phyloP scores from a whole-genome alignment of 768 basidiomycete species.

The Tricholoma sp. region DNA sequence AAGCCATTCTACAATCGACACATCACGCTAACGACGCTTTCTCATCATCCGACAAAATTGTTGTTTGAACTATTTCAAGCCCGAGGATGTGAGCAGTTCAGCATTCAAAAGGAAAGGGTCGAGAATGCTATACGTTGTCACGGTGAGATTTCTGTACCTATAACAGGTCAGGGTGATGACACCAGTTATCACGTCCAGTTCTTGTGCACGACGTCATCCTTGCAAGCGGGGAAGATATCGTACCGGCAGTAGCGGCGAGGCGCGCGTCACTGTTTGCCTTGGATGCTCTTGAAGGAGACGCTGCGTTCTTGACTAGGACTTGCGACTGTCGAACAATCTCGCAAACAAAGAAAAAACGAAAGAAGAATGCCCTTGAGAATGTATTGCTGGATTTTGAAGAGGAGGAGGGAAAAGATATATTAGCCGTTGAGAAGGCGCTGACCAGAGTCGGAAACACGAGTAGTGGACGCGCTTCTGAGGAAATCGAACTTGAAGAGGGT shows the following conservation, averaged over 20 bases:
- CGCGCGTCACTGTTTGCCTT: slow-evolving; percentile 60
- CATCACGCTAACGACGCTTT: slow-evolving; percentile 65
- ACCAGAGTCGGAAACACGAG: slow-evolving; percentile 3
- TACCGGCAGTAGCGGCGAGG: slow-evolving; percentile 51
- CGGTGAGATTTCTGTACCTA: slow-evolving; percentile 32
- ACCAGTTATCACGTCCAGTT: slow-evolving; percentile 34
- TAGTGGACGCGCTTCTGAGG: neutral
- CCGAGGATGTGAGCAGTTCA: slow-evolving; percentile 64
- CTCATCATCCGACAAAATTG: slow-evolving; percentile 72
- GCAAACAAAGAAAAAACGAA: slow-evolving; percentile 31
- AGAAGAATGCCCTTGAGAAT: slow-evolving; percentile 21
- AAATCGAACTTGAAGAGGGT: slow-evolving; percentile 14
- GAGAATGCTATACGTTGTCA: slow-evolving; percentile 40
- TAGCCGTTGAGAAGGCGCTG: neutral
- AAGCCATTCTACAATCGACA: slow-evolving; percentile 78
- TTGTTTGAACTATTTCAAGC: slow-evolving; percentile 71
- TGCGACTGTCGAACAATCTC: slow-evolving; percentile 60
- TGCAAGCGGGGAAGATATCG: slow-evolving; percentile 49
- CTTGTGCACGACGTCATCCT: slow-evolving; percentile 62
- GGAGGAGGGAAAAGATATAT: slow-evolving; percentile 10
- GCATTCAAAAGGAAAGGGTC: slow-evolving; percentile 48
- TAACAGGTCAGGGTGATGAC: neutral
- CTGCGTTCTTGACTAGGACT: slow-evolving; percentile 52
- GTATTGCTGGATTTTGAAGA: slow-evolving; percentile 20
- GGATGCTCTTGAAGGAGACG: slow-evolving; percentile 62